These are phyloP conservation scores for Cetradonia linearis DNA, from an alignment of 495 filamentous ascomycete genomes.

Conservation along the genomic window DNA sequence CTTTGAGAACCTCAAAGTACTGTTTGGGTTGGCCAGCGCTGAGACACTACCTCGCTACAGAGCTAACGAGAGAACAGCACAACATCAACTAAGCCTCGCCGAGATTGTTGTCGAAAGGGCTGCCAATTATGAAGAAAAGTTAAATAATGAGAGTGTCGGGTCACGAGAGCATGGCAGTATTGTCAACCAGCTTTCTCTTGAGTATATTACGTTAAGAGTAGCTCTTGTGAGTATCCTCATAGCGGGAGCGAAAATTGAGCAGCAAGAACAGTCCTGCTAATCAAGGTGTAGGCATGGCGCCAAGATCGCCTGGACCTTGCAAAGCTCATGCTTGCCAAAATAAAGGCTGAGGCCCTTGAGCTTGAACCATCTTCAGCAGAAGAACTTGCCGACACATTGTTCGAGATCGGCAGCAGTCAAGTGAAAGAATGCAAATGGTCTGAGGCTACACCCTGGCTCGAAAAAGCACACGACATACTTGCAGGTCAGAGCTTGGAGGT, in stretches of 20 bases:
- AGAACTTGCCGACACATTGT: conserved; percentile 58
- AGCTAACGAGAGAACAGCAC: conserved; percentile 34
- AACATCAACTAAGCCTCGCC: conserved; percentile 45
- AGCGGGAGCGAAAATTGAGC: neutral
- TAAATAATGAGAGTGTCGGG: conserved; percentile 34
- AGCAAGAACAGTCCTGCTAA: conserved; percentile 13
- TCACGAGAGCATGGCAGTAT: conserved; percentile 23
- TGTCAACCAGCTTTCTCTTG: conserved; percentile 37
- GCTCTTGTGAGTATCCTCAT: conserved; percentile 44
- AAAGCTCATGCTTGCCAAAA: conserved; percentile 62
- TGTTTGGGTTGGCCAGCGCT: conserved; percentile 49
- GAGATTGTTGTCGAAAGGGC: conserved; percentile 51
- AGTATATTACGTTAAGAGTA: conserved; percentile 63
- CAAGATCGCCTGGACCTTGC: conserved; percentile 62
- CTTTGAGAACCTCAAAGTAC: conserved; percentile 52
- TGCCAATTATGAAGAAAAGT: conserved; percentile 48
- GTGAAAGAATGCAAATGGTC: conserved; percentile 40
- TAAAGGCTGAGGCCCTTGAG: conserved; percentile 30
- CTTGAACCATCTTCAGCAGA: conserved; percentile 47
- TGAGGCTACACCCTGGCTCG: conserved; percentile 61
- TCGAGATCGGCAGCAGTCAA: conserved; percentile 59
- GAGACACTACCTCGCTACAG: neutral
- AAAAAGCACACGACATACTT: conserved; percentile 53
- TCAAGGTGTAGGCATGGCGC: conserved; percentile 51
- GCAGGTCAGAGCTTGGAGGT: conserved; percentile 43